Percentiles rank a stretch among this genome's conserved stretches.
These are phyloP conservation scores for Ganoderma meredithae DNA, from an alignment of 1,284 basidiomycete genomes.

Conservation along the genomic window DNA sequence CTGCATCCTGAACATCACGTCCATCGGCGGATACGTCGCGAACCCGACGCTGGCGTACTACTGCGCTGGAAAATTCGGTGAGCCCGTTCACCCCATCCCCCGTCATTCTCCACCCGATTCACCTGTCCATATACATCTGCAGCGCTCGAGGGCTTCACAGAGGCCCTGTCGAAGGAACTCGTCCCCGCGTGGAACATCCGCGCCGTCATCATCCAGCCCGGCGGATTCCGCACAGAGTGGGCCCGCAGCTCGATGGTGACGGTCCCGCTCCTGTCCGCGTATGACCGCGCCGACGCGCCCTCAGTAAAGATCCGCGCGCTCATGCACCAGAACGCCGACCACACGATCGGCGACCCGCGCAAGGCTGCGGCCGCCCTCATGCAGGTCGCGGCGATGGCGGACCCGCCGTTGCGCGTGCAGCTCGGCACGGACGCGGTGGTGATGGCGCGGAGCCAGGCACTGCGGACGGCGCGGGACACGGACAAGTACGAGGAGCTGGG, in stretches of 20 bases:
- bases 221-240: constrained; percentile 26
- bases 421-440: constrained; percentile 44
- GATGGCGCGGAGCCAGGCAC: constrained; percentile 40
- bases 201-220: constrained; percentile 36
- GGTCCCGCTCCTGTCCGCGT: constrained; percentile 8
- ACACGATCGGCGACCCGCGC: constrained; percentile 14
- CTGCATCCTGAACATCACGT: constrained; percentile 43
- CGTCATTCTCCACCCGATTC: too few species aligned
- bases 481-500: constrained; percentile 21
- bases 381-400: constrained; percentile 30
- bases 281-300: constrained; percentile 14
- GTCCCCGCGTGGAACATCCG: constrained; percentile 52
- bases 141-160: constrained; percentile 43
- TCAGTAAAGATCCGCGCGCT: constrained; percentile 12
- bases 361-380: constrained; percentile 29
- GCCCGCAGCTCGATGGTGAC: constrained; percentile 7
- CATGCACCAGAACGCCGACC: background rate
- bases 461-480: constrained; percentile 35
- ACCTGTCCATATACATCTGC: too few species aligned
- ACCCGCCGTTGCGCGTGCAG: constrained; percentile 45
- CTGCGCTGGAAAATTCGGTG: constrained; percentile 36
- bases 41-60: constrained; percentile 41
- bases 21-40: constrained; percentile 37
- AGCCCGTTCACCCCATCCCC: too few species aligned
- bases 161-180: constrained; percentile 43